Evolutionary conservation across 768 basidiomycete species (phyloP).

Genomic region (Boletus vinaceobasis): DNA sequence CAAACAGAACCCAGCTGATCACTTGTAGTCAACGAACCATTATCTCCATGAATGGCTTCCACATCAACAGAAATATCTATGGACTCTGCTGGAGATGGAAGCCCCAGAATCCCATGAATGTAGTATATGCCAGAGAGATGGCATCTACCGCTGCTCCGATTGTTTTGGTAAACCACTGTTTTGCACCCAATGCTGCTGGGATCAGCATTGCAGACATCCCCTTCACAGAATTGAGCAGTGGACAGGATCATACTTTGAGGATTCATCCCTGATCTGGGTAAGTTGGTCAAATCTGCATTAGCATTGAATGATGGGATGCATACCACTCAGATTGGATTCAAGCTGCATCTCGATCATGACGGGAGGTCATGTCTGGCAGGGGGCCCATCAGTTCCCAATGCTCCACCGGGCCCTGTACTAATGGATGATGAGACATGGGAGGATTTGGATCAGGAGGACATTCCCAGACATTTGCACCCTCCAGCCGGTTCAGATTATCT

Average conservation of each 20-base stretch:
- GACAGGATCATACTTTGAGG: neutral
- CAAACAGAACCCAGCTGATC: no score
- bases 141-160: neutral
- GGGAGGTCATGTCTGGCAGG: neutral
- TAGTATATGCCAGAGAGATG: neutral
- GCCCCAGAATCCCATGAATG: neutral
- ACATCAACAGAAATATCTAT: no score
- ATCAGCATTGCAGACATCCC: neutral
- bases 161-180: neutral
- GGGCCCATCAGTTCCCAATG: accelerated
- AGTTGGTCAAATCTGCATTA: neutral
- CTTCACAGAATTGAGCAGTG: neutral
- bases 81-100: no score
- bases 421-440: neutral
- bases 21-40: no score
- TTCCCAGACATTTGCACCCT: accelerated
- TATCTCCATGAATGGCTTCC: no score
- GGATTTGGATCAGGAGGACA: neutral
- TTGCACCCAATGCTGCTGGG: neutral
- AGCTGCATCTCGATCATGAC: neutral
- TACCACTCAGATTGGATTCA: no score
- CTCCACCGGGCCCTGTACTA: accelerated
- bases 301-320: no score
- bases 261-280: neutral
- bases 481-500: no score